These are phyloP conservation scores for Tylopilus vinaceipallidus DNA, from an alignment of 768 basidiomycete genomes.

Conservation along the genomic window DNA sequence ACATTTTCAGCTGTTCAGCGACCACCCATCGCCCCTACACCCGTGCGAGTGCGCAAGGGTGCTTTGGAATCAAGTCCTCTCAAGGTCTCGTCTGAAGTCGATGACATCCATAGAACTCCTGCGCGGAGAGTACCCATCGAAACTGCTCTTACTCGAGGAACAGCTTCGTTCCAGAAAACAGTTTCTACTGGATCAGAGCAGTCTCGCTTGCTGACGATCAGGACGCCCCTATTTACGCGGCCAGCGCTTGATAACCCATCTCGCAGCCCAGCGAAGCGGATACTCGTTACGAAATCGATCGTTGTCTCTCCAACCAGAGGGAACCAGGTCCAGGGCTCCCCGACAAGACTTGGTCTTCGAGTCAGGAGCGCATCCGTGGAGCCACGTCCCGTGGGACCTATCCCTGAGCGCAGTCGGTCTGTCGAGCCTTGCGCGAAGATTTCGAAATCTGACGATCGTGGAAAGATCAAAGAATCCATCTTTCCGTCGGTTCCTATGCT, in stretches of 20 bases:
- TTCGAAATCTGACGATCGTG: slow-evolving; percentile 7
- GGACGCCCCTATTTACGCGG: slow-evolving; percentile 40
- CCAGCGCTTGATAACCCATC: slow-evolving; percentile 37
- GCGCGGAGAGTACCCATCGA: slow-evolving; percentile 62
- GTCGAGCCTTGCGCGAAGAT: slow-evolving; percentile 22
- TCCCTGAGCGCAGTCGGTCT: slow-evolving; percentile 28
- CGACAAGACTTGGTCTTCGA: slow-evolving; percentile 19
- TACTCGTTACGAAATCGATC: slow-evolving; percentile 29
- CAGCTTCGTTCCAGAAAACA: slow-evolving; percentile 48
- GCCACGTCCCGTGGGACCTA: slow-evolving; percentile 21
- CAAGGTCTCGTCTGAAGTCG: slow-evolving; percentile 33
- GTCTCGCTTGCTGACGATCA: slow-evolving; percentile 11
- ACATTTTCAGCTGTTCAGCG: slow-evolving; percentile 23
- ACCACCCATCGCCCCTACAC: slow-evolving; percentile 31
- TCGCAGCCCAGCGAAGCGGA: slow-evolving; percentile 36
- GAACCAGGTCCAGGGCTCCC: slow-evolving; percentile 7
- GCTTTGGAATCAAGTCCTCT: slow-evolving; percentile 20
- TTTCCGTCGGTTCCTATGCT: slow-evolving; percentile 17
- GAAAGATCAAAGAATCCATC: slow-evolving; percentile 18
- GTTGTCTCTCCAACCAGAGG: slow-evolving; percentile 27
- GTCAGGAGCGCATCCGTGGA: slow-evolving; percentile 38
- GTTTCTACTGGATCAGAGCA: slow-evolving; percentile 26
- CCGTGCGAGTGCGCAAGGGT: slow-evolving; percentile 17
- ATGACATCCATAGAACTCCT: slow-evolving; percentile 52
- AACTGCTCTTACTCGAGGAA: slow-evolving; percentile 48